Percentiles rank a stretch among this genome's conserved stretches.
phyloP scores from a whole-genome alignment of 75 land plant genomes.

The Larix kaempferi region DNA sequence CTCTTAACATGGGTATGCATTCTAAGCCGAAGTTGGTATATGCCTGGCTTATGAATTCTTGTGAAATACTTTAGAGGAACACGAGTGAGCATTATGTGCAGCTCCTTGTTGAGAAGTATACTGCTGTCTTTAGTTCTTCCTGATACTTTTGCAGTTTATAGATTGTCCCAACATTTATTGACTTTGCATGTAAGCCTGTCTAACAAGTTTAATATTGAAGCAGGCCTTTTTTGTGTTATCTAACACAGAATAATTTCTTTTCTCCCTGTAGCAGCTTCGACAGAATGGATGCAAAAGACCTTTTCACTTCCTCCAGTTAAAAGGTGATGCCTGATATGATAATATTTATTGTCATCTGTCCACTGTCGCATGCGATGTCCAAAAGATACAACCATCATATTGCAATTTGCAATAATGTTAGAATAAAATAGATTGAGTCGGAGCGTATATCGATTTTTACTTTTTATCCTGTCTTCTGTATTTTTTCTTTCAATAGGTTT shows the following conservation, averaged over 20 bases:
- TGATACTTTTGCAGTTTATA: not conserved
- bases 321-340: slow-evolving; percentile 18
- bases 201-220: not conserved
- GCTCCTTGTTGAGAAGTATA: not conserved
- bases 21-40: not conserved
- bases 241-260: not conserved
- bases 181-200: not conserved
- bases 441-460: not conserved
- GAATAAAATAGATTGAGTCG: not conserved
- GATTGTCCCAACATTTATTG: not conserved
- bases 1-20: slow-evolving; percentile 1
- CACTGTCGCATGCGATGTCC: not conserved
- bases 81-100: not conserved
- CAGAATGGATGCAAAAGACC: slow-evolving; percentile 38
- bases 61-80: not conserved
- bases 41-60: not conserved
- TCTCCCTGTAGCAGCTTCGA: slow-evolving; percentile 13
- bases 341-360: not conserved
- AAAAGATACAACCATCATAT: not conserved
- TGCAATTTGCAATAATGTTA: not conserved
- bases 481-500: slow-evolving; percentile 4
- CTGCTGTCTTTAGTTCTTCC: not conserved
- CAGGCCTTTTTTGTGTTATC: not conserved
- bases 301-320: slow-evolving; percentile 30
- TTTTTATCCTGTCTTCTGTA: not conserved